Conservation (phyloP, 2,329 filamentous ascomycete genomes). For the Penicillium sp. region DNA sequence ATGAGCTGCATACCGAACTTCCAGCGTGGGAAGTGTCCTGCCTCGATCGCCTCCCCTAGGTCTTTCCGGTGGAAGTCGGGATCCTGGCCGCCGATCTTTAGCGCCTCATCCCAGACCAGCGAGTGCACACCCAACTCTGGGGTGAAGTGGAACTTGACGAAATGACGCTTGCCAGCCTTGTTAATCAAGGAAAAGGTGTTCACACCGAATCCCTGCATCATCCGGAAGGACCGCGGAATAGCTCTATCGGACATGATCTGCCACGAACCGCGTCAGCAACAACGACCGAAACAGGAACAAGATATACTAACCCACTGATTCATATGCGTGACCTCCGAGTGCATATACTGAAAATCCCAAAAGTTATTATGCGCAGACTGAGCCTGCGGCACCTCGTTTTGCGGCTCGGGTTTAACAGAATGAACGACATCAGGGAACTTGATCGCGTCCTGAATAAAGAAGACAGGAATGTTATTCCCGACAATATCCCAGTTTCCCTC, state of each 20-base stretch:
- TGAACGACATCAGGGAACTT: constrained; percentile 44
- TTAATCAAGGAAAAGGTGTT: constrained; percentile 37
- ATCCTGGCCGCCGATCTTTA: constrained; percentile 71
- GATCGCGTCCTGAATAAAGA: constrained; percentile 44
- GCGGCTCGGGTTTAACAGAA: constrained; percentile 41
- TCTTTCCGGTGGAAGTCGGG: constrained; percentile 82
- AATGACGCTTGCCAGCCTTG: constrained; percentile 32
- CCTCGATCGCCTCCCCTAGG: constrained; percentile 69
- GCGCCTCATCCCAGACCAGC: constrained; percentile 61
- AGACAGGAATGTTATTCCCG: constrained; percentile 43
- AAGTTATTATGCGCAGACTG: constrained; percentile 53
- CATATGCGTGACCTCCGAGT: constrained; percentile 35
- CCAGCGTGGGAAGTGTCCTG: constrained; percentile 70
- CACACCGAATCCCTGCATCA: constrained; percentile 40
- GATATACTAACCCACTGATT: constrained; percentile 29
- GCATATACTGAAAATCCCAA: constrained; percentile 39
- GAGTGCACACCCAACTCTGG: constrained; percentile 37
- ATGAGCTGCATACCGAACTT: constrained; percentile 79
- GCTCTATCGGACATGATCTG: constrained; percentile 38
- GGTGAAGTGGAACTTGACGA: constrained; percentile 37
- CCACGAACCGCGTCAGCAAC: background rate
- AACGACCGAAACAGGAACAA: background rate
- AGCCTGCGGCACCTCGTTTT: constrained; percentile 51
- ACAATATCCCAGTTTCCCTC: constrained; percentile 67
- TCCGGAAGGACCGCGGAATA: constrained; percentile 35